A percentile compares a stretch with the other conserved stretches of the same genome.
Conservation (phyloP, 2,329 filamentous ascomycete genomes). For the Plenodomus biglobosus region DNA sequence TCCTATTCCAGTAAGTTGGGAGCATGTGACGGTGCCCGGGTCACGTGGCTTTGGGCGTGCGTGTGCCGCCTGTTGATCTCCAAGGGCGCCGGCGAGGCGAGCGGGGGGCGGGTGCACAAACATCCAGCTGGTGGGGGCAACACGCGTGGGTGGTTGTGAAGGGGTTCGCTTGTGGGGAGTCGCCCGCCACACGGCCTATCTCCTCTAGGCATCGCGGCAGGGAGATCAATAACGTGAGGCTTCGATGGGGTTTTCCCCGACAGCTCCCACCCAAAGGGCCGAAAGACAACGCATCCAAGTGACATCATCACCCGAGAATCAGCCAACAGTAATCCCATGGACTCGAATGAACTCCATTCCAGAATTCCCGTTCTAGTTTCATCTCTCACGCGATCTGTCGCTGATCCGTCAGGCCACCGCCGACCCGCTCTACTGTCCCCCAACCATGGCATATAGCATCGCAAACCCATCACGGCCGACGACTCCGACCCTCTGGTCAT, state of each 20-base stretch:
- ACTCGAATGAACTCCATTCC: not conserved
- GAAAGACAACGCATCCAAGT: not conserved
- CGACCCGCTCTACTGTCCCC: not conserved
- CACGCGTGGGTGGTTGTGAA: not conserved
- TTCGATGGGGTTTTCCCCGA: not conserved
- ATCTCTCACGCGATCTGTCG: not conserved
- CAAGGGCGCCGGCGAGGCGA: not conserved
- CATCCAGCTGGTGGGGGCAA: not conserved
- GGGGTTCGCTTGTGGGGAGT: not conserved
- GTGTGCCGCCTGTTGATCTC: not conserved
- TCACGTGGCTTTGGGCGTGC: not conserved
- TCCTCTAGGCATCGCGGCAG: not conserved
- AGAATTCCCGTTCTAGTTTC: not conserved
- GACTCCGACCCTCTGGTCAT: not conserved
- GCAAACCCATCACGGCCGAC: too few relatives aligned
- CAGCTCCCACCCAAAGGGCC: not conserved
- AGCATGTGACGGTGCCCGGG: not conserved
- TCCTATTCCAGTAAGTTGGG: not conserved
- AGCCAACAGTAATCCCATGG: not conserved
- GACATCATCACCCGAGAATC: not conserved
- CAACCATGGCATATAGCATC: too few relatives aligned
- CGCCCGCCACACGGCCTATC: not conserved
- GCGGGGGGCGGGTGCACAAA: not conserved
- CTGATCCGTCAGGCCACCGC: not conserved
- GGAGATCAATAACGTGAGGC: not conserved